Conservation (phyloP, 768 basidiomycete species). For the Macrolepiota fuliginosa region DNA sequence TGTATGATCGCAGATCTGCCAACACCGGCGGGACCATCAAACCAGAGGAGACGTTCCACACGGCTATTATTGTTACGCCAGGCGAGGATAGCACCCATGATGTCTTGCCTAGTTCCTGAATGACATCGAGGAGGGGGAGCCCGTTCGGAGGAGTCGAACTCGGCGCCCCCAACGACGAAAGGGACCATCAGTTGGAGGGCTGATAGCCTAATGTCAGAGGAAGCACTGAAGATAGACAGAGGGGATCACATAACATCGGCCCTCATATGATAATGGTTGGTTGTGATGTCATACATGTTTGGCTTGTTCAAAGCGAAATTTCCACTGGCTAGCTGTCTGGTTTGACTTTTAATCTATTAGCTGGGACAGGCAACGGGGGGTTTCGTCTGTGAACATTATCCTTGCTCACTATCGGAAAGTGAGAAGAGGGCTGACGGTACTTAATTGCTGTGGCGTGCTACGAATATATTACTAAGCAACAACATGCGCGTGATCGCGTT, state of each 20-base stretch:
- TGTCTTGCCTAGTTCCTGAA: conserved; percentile 15
- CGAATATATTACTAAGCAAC: neutral
- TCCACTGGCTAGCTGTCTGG: neutral
- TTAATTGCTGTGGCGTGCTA: neutral
- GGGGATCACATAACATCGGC: neutral
- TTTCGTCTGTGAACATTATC: too few relatives aligned
- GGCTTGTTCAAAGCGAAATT: neutral
- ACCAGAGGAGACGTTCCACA: conserved; percentile 15
- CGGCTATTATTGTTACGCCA: conserved; percentile 12
- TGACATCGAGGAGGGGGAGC: conserved; percentile 18
- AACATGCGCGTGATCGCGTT: conserved; percentile 8
- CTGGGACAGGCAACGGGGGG: too few relatives aligned
- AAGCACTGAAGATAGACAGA: too few relatives aligned
- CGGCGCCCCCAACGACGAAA: conserved; percentile 8
- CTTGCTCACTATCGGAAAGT: too few relatives aligned
- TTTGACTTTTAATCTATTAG: neutral
- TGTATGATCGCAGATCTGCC: conserved; percentile 29
- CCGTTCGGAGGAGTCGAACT: conserved; percentile 18
- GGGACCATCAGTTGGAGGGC: neutral
- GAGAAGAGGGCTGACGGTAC: too few relatives aligned
- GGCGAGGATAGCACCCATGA: conserved; percentile 9
- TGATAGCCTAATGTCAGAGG: neutral
- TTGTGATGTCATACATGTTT: neutral
- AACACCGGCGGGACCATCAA: conserved; percentile 23
- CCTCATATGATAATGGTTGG: neutral